These are phyloP conservation scores for Ceratobasidium sp. DNA, from an alignment of 1,284 basidiomycete species.

Conservation along the genomic window DNA sequence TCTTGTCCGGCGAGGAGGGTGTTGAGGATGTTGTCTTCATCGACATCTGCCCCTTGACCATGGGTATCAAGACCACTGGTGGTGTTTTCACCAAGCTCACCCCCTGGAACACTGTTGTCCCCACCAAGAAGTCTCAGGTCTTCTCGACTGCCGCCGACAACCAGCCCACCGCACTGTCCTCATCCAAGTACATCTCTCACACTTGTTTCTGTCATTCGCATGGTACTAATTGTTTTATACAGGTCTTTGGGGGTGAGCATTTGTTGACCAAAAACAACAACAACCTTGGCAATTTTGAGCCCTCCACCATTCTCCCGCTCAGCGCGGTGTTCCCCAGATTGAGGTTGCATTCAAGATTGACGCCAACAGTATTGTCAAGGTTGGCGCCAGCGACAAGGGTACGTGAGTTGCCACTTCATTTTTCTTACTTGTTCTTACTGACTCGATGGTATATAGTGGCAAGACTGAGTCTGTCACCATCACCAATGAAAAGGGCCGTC, in stretches of 20 bases:
- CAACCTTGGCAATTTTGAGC: constrained; percentile 67
- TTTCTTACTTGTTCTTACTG: not conserved
- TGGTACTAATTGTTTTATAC: not conserved
- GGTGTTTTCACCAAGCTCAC: constrained; percentile 71
- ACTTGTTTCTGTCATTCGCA: not conserved
- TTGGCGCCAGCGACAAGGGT: constrained; percentile 66
- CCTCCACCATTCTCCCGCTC: constrained; percentile 76
- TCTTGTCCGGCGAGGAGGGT: constrained; percentile 62
- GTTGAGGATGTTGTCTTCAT: constrained; percentile 59
- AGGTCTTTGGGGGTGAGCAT: constrained; percentile 92
- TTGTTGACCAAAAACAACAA: constrained; percentile 69
- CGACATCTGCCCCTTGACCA: constrained; percentile 60
- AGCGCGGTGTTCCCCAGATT: constrained; percentile 67
- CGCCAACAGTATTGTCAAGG: constrained; percentile 60
- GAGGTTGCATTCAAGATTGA: constrained; percentile 65
- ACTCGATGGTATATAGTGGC: constrained; percentile 61
- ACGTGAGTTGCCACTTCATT: constrained; percentile 65
- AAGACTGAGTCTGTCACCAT: constrained; percentile 90
- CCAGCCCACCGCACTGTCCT: constrained; percentile 65
- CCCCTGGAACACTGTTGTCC: constrained; percentile 68
- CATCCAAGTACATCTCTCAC: constrained; percentile 66
- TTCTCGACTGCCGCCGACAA: constrained; percentile 68
- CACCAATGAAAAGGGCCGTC: constrained; percentile 86
- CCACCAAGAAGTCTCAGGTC: constrained; percentile 71
- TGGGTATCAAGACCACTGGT: constrained; percentile 70